These are phyloP conservation scores for Chiua virens DNA, from an alignment of 768 basidiomycete species.

Conservation along the genomic window DNA sequence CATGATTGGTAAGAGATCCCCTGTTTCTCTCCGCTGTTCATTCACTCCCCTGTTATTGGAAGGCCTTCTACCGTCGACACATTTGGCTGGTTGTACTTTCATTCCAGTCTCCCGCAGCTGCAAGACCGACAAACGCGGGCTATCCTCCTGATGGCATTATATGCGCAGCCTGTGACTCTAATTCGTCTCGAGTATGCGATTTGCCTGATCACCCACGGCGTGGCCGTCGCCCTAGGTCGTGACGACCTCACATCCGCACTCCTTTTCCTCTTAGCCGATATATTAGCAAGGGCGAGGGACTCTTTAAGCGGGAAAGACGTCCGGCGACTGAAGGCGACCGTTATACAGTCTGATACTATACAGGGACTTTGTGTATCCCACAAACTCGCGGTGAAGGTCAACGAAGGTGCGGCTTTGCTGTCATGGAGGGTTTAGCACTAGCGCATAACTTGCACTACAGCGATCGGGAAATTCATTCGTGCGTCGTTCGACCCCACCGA, in stretches of 20 bases:
- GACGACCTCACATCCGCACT: constrained; percentile 30
- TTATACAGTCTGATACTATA: constrained; percentile 35
- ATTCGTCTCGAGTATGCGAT: constrained; percentile 37
- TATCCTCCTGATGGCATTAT: constrained; percentile 38
- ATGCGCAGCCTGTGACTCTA: constrained; percentile 22
- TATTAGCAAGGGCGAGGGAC: constrained; percentile 32
- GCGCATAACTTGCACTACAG: constrained; percentile 31
- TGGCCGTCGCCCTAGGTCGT: constrained; percentile 20
- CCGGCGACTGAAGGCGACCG: constrained; percentile 41
- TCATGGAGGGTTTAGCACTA: background rate
- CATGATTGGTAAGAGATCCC: constrained; percentile 28
- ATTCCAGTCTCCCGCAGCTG: constrained; percentile 24
- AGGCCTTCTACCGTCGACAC: constrained; percentile 14
- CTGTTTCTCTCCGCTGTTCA: background rate
- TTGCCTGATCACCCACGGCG: constrained; percentile 38
- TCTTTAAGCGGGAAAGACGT: constrained; percentile 33
- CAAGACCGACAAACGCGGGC: constrained; percentile 22
- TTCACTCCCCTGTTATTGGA: background rate
- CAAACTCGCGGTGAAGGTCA: constrained; percentile 22
- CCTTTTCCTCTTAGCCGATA: constrained; percentile 39
- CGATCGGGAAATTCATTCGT: constrained; percentile 40
- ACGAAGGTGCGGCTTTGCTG: constrained; percentile 34
- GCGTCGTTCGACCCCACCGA: constrained; percentile 38
- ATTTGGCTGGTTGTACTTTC: constrained; percentile 51
- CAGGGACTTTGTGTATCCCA: constrained; percentile 35